A percentile compares a stretch with the other conserved stretches of the same genome.
These are phyloP conservation scores for Forsythia suspensa DNA, from an alignment of 257 asterid species.

Conservation along the genomic window DNA sequence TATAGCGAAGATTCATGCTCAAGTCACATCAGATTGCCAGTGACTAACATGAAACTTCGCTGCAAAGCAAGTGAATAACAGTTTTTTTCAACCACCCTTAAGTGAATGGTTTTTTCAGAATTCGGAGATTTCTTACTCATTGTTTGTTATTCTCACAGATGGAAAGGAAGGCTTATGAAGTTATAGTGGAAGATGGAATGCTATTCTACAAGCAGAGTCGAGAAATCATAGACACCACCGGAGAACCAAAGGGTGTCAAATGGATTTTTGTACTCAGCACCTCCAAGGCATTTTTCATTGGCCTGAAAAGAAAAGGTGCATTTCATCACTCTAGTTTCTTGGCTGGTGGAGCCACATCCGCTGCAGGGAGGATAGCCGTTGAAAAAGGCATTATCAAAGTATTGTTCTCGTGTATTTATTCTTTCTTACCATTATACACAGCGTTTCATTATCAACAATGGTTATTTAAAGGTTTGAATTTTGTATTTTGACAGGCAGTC, in stretches of 20 bases:
- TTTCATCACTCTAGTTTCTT: slow-evolving; percentile 75
- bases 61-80: too few species aligned
- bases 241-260: slow-evolving; percentile 41
- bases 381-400: slow-evolving; percentile 54
- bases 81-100: neutral
- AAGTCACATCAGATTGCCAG: too few species aligned
- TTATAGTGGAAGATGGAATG: slow-evolving; percentile 46
- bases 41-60: too few species aligned
- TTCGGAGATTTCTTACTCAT: neutral
- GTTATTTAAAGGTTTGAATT: neutral
- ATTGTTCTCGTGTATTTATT: neutral
- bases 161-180: slow-evolving; percentile 63
- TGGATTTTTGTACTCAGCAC: slow-evolving; percentile 71
- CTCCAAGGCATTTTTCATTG: slow-evolving; percentile 43
- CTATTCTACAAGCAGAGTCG: slow-evolving; percentile 51
- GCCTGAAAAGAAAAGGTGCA: slow-evolving; percentile 57
- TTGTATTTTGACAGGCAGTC: slow-evolving; percentile 34
- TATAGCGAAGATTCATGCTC: too few species aligned
- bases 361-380: slow-evolving; percentile 65
- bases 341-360: slow-evolving; percentile 68
- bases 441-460: neutral
- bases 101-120: too few species aligned
- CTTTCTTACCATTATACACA: neutral
- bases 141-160: slow-evolving; percentile 31
- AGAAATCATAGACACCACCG: slow-evolving; percentile 43